Conservation (phyloP, 129 eudicot species). For the Ambrosia trifida region DNA sequence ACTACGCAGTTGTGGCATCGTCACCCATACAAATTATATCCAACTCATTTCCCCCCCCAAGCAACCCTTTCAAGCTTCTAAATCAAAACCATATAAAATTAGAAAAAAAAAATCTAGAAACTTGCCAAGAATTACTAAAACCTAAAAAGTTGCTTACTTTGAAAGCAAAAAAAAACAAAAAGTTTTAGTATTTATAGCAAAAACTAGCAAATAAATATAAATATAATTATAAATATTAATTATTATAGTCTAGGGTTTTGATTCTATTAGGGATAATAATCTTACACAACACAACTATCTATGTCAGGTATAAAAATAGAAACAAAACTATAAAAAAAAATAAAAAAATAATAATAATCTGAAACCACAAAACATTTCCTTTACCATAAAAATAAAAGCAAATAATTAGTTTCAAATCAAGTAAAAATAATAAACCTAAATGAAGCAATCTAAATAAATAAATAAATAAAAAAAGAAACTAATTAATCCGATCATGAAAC, state of each 20-base stretch:
- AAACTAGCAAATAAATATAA: no score
- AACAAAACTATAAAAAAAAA: background rate
- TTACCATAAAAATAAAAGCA: background rate
- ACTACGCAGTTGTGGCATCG: constrained; percentile 99
- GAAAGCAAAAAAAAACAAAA: constrained; percentile 30
- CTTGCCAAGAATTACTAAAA: constrained; percentile 13
- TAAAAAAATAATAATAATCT: no score
- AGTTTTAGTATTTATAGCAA: constrained; percentile 19
- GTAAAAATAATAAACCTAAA: background rate
- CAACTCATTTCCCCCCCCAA: constrained; percentile 50
- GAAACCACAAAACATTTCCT: constrained; percentile 4
- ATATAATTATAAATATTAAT: background rate
- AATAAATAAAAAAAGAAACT: background rate
- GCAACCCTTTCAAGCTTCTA: constrained; percentile 35
- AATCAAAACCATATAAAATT: constrained; percentile 6
- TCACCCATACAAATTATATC: constrained; percentile 90
- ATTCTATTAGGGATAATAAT: constrained; percentile 23
- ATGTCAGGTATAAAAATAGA: background rate
- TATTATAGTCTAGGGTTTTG: background rate
- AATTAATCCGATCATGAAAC: constrained; percentile 28
- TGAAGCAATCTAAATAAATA: background rate
- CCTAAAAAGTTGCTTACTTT: constrained; percentile 34
- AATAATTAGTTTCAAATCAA: no score
- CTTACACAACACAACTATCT: constrained; percentile 23
- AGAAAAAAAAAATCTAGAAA: constrained; percentile 15